Percentiles rank a stretch among this genome's conserved stretches.
phyloP scores from a whole-genome alignment of 2,329 filamentous ascomycete species.

The Bipolaris gigantea region DNA sequence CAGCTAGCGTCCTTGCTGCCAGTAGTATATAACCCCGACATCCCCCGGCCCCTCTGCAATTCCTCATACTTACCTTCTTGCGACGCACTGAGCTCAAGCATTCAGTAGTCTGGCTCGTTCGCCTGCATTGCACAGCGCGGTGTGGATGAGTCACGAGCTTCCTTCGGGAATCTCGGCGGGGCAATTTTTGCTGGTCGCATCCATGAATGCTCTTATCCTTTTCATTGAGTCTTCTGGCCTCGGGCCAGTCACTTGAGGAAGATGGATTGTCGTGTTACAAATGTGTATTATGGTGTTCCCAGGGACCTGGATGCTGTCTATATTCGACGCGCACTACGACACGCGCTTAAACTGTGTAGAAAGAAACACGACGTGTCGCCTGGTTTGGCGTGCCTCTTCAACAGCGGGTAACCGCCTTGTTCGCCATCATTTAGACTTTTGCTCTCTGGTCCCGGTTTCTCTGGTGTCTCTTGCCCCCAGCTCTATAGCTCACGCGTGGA shows the following conservation, averaged over 20 bases:
- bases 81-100: conserved; percentile 31
- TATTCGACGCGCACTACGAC: too few relatives aligned
- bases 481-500: background rate
- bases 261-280: conserved; percentile 8
- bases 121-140: conserved; percentile 43
- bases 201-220: conserved; percentile 20
- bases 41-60: background rate
- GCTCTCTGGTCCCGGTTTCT: background rate
- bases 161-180: conserved; percentile 33
- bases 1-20: background rate
- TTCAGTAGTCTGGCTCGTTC: conserved; percentile 24
- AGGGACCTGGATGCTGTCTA: too few relatives aligned
- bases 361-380: too few relatives aligned
- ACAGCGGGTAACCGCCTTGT: background rate
- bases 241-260: conserved; percentile 43
- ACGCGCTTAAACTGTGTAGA: too few relatives aligned
- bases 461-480: background rate
- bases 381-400: background rate
- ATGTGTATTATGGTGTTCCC: background rate
- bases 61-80: conserved; percentile 32
- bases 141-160: conserved; percentile 31
- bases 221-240: conserved; percentile 43
- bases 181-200: conserved; percentile 4
- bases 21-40: background rate
- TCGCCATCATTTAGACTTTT: background rate